Evolutionary conservation across 495 filamentous ascomycete species (phyloP).

Genomic region (Hypoxylon rickii): DNA sequence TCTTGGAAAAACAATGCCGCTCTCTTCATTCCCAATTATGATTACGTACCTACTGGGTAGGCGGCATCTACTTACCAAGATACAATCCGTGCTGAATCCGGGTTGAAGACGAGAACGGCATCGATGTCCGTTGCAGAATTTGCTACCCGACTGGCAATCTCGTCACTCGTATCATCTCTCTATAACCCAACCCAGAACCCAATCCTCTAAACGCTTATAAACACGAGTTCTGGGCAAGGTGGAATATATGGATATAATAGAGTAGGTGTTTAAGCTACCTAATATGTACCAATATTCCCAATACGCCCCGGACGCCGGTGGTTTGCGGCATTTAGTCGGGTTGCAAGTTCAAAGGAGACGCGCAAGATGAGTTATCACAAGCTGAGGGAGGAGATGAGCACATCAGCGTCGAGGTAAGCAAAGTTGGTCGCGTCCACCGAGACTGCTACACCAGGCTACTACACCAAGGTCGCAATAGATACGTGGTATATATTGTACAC

Average conservation of each 20-base stretch:
- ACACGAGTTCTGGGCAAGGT: not conserved
- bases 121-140: not conserved
- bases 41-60: constrained; percentile 10
- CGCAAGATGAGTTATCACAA: not conserved
- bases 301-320: not conserved
- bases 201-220: not conserved
- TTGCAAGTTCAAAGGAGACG: not conserved
- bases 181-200: too few species aligned
- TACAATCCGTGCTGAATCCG: not conserved
- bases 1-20: not conserved
- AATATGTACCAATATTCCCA: not conserved
- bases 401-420: not conserved
- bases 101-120: not conserved
- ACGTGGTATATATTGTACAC: too few species aligned
- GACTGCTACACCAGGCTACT: too few species aligned
- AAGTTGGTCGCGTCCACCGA: not conserved
- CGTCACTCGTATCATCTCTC: too few species aligned
- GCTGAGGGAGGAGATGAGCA: not conserved
- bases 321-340: not conserved
- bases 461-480: too few species aligned
- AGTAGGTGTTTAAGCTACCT: too few species aligned
- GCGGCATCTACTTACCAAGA: too few species aligned
- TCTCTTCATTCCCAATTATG: constrained; percentile 9
- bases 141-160: too few species aligned
- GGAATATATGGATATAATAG: not conserved